A percentile compares a stretch with the other conserved stretches of the same genome.
phyloP scores from a whole-genome alignment of 2,329 filamentous ascomycete species.

The Aspergillus tamarii region DNA sequence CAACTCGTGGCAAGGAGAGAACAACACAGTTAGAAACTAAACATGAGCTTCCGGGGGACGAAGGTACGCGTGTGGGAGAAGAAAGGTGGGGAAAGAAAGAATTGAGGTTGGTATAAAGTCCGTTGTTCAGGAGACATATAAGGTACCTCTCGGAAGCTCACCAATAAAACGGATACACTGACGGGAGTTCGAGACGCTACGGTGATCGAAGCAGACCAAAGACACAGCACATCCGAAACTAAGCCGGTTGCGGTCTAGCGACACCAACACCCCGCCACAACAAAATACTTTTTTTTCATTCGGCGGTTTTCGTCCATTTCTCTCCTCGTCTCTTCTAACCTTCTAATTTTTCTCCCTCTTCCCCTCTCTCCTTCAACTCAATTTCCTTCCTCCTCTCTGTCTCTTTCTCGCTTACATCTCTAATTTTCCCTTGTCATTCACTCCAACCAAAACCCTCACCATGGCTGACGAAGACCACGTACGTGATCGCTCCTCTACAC shows the following conservation, averaged over 20 bases:
- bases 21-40: background rate
- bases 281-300: constrained; percentile 35
- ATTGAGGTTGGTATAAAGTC: background rate
- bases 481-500: constrained; percentile 39
- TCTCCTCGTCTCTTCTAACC: constrained; percentile 29
- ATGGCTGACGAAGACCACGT: constrained; percentile 67
- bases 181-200: constrained; percentile 14
- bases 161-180: background rate
- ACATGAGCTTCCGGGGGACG: background rate
- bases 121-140: background rate
- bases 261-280: constrained; percentile 37
- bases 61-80: background rate
- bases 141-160: background rate
- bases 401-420: constrained; percentile 23
- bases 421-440: constrained; percentile 12
- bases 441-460: constrained; percentile 46
- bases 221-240: constrained; percentile 21
- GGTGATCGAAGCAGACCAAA: constrained; percentile 3
- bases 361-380: constrained; percentile 23
- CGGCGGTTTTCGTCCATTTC: constrained; percentile 30
- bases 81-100: background rate
- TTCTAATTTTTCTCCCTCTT: constrained; percentile 26
- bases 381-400: constrained; percentile 25
- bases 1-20: background rate
- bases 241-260: constrained; percentile 30